Conservation (phyloP, 1,284 basidiomycete species). For the Xerocomus amazonicus region DNA sequence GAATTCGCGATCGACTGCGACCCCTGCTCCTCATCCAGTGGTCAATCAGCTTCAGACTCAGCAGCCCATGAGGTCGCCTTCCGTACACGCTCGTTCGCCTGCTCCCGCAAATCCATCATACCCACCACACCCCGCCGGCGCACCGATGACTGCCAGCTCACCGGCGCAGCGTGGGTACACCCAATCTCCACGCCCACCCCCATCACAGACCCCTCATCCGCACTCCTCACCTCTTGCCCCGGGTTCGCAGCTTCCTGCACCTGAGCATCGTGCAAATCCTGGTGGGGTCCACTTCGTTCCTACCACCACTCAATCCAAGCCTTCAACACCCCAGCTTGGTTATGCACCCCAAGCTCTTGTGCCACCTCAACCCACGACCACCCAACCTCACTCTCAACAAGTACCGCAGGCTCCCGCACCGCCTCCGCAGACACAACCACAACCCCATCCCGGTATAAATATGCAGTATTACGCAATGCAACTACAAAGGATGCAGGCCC, state of each 20-base stretch:
- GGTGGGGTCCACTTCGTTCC: constrained; percentile 33
- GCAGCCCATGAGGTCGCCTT: constrained; percentile 25
- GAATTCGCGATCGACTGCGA: constrained; percentile 28
- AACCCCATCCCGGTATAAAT: constrained; percentile 14
- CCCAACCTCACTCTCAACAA: constrained; percentile 20
- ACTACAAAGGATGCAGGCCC: constrained; percentile 17
- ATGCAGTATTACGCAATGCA: constrained; percentile 18
- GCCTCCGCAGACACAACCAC: constrained; percentile 21
- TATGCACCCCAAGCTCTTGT: constrained; percentile 18
- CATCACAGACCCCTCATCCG: constrained; percentile 29
- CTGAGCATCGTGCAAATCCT: constrained; percentile 30
- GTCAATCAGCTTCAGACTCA: constrained; percentile 34
- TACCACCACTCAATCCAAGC: constrained; percentile 24
- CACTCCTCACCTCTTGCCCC: constrained; percentile 30
- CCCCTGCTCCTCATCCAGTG: constrained; percentile 30
- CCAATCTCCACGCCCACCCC: constrained; percentile 34
- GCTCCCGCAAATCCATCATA: constrained; percentile 22
- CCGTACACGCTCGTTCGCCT: constrained; percentile 31
- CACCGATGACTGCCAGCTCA: constrained; percentile 23
- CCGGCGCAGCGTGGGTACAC: constrained; percentile 35
- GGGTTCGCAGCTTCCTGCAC: constrained; percentile 30
- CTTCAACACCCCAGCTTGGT: constrained; percentile 28
- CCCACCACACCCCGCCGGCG: constrained; percentile 16
- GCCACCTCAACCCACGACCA: constrained; percentile 16
- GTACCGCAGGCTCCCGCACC: constrained; percentile 17